A percentile compares a stretch with the other conserved stretches of the same genome.
Evolutionary conservation across 306 rosid species (phyloP).

Genomic region (Ammopiptanthus mongolicus): DNA sequence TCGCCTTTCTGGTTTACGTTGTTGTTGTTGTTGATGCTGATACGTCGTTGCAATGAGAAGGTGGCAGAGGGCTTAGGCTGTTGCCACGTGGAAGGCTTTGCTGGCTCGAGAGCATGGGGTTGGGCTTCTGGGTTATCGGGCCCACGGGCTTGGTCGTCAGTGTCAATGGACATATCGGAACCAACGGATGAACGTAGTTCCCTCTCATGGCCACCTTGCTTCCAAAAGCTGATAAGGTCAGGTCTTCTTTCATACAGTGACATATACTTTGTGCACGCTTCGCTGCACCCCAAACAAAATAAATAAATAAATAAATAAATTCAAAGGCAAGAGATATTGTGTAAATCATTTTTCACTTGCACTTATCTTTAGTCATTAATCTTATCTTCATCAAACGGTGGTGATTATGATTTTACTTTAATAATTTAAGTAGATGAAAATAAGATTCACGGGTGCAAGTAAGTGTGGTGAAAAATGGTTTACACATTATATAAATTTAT

Average conservation of each 20-base stretch:
- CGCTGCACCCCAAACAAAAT: slow-evolving; percentile 46
- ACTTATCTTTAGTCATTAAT: too few relatives aligned
- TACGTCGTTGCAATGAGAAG: slow-evolving; percentile 25
- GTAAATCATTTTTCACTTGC: too few relatives aligned
- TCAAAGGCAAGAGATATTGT: too few relatives aligned
- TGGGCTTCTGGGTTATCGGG: slow-evolving; percentile 23
- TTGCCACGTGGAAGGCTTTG: slow-evolving; percentile 50
- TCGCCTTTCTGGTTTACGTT: slow-evolving; percentile 38
- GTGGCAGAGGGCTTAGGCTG: slow-evolving; percentile 37
- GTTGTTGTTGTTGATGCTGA: slow-evolving; percentile 13
- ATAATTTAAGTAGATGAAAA: too few relatives aligned
- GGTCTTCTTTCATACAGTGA: slow-evolving; percentile 66
- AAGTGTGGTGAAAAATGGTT: too few relatives aligned
- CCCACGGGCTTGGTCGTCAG: slow-evolving; percentile 50
- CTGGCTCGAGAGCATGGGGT: slow-evolving; percentile 16
- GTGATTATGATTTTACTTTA: too few relatives aligned
- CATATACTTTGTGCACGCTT: slow-evolving; percentile 61
- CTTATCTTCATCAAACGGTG: too few relatives aligned
- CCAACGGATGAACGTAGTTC: slow-evolving; percentile 69
- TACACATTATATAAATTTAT: too few relatives aligned
- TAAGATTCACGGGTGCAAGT: too few relatives aligned
- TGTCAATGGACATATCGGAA: slow-evolving; percentile 96
- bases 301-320: background rate
- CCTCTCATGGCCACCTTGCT: slow-evolving; percentile 46
- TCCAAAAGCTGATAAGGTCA: slow-evolving; percentile 56